Percentiles rank a stretch among this genome's conserved stretches.
These are phyloP conservation scores for Priceomyces medius DNA, from an alignment of 805 yeast species.

Conservation along the genomic window DNA sequence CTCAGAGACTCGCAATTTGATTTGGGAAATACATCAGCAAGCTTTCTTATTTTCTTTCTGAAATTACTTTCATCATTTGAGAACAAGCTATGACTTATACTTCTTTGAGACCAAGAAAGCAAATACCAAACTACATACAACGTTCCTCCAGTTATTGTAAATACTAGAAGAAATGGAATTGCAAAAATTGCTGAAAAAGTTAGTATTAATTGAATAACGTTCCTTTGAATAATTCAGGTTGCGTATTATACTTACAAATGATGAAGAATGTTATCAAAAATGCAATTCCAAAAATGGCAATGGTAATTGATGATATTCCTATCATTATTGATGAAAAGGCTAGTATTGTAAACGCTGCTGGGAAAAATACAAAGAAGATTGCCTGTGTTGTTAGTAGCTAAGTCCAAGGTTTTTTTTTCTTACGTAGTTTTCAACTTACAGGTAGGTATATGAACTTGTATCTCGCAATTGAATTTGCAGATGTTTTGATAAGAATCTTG, in stretches of 20 bases:
- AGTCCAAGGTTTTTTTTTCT: background rate
- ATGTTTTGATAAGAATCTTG: background rate
- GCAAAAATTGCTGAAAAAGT: constrained; percentile 10
- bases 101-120: constrained; percentile 2
- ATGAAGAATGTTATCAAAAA: constrained; percentile 10
- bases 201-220: constrained; percentile 3
- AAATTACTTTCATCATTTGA: background rate
- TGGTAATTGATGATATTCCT: constrained; percentile 14
- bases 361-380: background rate
- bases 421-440: background rate
- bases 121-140: constrained; percentile 7
- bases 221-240: too few relatives aligned
- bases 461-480: background rate
- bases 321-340: constrained; percentile 9
- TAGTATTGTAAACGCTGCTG: background rate
- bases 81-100: background rate
- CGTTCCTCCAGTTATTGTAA: constrained; percentile 9
- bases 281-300: constrained; percentile 9
- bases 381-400: background rate
- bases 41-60: background rate
- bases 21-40: constrained; percentile 6
- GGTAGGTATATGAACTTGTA: constrained; percentile 1
- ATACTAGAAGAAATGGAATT: constrained; percentile 10
- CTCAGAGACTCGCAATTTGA: background rate
- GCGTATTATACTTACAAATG: constrained; percentile 16